Percentiles rank a stretch among this genome's conserved stretches.
These are phyloP conservation scores for Amyloporia xantha DNA, from an alignment of 768 basidiomycete species.

Conservation along the genomic window DNA sequence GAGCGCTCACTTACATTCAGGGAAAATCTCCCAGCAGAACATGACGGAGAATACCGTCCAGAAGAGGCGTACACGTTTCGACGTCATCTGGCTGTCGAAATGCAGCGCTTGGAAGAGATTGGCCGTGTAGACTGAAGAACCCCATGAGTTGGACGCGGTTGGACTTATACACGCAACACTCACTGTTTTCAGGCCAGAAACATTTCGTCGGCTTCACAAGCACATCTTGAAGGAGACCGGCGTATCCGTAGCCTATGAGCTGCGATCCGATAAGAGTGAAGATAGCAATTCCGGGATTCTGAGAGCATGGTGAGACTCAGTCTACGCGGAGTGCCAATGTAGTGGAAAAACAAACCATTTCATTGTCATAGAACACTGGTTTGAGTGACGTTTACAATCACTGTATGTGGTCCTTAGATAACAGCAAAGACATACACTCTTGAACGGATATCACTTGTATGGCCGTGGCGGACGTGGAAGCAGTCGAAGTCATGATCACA, in stretches of 20 bases:
- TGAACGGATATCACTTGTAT: slow-evolving; percentile 28
- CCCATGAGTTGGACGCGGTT: neutral
- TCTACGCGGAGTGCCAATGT: neutral
- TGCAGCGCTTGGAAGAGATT: slow-evolving; percentile 31
- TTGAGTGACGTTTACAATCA: too few species aligned
- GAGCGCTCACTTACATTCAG: slow-evolving; percentile 30
- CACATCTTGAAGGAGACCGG: slow-evolving; percentile 34
- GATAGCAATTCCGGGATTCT: slow-evolving; percentile 22
- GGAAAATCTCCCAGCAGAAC: slow-evolving; percentile 32
- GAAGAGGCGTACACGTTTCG: slow-evolving; percentile 34
- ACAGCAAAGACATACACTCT: slow-evolving; percentile 22
- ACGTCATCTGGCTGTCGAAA: slow-evolving; percentile 29
- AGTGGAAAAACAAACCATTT: slow-evolving; percentile 16
- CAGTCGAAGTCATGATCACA: slow-evolving; percentile 29
- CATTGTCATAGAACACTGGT: slow-evolving; percentile 25
- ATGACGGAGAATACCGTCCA: slow-evolving; percentile 31
- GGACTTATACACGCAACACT: slow-evolving; percentile 3
- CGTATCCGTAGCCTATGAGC: slow-evolving; percentile 29
- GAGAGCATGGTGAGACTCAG: neutral
- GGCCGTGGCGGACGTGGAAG: slow-evolving; percentile 25
- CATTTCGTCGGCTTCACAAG: slow-evolving; percentile 44
- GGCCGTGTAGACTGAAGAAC: slow-evolving; percentile 20
- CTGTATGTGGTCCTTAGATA: too few species aligned
- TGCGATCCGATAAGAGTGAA: slow-evolving; percentile 32
- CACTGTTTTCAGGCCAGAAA: slow-evolving; percentile 25